These are phyloP conservation scores for Microstegium vimineum DNA, from an alignment of 176 grass and related monocot genomes.

Conservation along the genomic window DNA sequence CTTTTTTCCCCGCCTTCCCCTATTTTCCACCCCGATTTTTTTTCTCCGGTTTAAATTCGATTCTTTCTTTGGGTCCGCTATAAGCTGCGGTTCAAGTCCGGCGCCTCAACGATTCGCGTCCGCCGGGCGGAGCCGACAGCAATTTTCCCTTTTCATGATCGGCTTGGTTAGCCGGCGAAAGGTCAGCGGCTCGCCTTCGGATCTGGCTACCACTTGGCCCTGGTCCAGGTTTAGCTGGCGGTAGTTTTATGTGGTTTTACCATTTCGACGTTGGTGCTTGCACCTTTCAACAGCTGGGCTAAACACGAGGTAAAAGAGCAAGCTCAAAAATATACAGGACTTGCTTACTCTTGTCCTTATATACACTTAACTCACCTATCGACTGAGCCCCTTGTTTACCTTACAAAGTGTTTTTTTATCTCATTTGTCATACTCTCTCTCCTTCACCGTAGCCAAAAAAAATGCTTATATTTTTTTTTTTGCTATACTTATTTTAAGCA, in stretches of 20 bases:
- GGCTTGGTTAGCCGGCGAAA: neutral
- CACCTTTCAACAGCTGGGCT: no score
- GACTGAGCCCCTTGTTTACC: no score
- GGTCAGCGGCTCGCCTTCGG: neutral
- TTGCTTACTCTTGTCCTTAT: no score
- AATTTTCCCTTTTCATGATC: neutral
- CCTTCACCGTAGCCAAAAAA: no score
- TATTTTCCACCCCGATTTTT: slow-evolving; percentile 28
- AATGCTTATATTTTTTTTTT: no score
- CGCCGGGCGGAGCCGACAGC: slow-evolving; percentile 19
- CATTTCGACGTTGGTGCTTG: no score
- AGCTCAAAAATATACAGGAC: no score
- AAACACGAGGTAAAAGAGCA: no score
- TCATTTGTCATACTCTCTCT: no score
- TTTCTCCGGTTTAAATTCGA: slow-evolving; percentile 23
- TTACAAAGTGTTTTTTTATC: no score
- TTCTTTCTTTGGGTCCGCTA: slow-evolving; percentile 44
- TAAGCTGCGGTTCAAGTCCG: slow-evolving; percentile 52
- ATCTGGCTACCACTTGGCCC: neutral
- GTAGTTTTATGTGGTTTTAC: neutral
- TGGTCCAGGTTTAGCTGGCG: neutral
- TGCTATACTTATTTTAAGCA: no score
- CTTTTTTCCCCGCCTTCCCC: neutral
- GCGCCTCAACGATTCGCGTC: slow-evolving; percentile 7
- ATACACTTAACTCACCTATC: no score